Evolutionary conservation across 495 filamentous ascomycete genomes (phyloP).

Genomic region (Trichoderma reesei): DNA sequence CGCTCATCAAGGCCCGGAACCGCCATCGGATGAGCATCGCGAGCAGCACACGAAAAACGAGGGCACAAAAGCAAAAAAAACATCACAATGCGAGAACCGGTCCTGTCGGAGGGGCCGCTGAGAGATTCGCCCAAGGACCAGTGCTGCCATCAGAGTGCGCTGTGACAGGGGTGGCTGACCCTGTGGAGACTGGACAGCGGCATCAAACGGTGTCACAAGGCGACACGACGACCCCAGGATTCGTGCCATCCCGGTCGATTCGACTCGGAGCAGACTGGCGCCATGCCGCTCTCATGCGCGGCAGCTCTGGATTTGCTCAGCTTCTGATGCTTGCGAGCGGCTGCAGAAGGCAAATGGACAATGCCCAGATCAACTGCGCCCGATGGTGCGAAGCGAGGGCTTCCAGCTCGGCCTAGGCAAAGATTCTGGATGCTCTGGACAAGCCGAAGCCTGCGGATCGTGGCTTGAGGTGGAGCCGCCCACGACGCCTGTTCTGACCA

Average conservation of each 20-base stretch:
- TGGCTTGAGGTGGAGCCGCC: slow-evolving; percentile 3
- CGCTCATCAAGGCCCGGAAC: not conserved
- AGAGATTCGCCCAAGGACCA: not conserved
- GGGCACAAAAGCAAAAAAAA: not conserved
- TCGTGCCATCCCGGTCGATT: slow-evolving; percentile 1
- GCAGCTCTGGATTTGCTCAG: not conserved
- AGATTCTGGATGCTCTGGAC: not conserved
- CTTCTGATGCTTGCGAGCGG: not conserved
- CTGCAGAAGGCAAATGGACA: not conserved
- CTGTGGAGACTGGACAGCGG: slow-evolving; percentile 8
- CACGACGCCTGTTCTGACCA: not conserved
- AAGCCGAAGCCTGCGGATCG: slow-evolving; percentile 1
- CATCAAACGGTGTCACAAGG: slow-evolving; percentile 9
- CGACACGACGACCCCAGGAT: slow-evolving; percentile 9
- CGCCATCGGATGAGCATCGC: not conserved
- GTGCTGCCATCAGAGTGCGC: slow-evolving; percentile 7
- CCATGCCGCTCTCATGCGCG: not conserved
- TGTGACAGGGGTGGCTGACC: slow-evolving; percentile 9
- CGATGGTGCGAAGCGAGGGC: not conserved
- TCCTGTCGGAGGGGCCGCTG: slow-evolving; percentile 2
- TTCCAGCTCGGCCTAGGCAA: not conserved
- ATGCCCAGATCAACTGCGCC: not conserved
- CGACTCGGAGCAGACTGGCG: not conserved
- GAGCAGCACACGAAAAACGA: not conserved
- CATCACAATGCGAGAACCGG: slow-evolving; percentile 5